Evolutionary conservation across 2,329 filamentous ascomycete genomes (phyloP).

Genomic region (Acrodontium crateriforme): DNA sequence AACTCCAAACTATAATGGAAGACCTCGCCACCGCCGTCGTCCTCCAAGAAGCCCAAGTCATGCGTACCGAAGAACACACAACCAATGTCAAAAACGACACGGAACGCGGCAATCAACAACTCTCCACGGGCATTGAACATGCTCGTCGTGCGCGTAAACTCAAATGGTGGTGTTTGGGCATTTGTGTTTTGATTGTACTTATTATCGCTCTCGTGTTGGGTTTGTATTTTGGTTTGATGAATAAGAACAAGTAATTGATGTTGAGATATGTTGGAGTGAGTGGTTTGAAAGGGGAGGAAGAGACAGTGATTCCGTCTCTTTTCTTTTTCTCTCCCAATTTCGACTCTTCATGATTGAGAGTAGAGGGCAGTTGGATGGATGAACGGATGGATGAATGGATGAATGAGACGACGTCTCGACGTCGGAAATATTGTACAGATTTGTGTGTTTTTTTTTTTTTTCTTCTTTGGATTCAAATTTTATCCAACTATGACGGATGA

Average conservation of each 20-base stretch:
- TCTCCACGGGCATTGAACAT: constrained; percentile 52
- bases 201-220: constrained; percentile 38
- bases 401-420: too few species aligned
- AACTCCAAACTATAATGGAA: constrained; percentile 57
- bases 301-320: neutral
- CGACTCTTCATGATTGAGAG: neutral
- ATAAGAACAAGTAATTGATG: constrained; percentile 4
- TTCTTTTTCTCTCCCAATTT: neutral
- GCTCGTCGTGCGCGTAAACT: constrained; percentile 56
- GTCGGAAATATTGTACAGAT: too few species aligned
- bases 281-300: too few species aligned
- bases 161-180: constrained; percentile 67
- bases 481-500: too few species aligned
- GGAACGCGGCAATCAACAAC: constrained; percentile 54
- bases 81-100: constrained; percentile 52
- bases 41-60: constrained; percentile 53
- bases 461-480: too few species aligned
- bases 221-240: constrained; percentile 31
- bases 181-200: constrained; percentile 35
- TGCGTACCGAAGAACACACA: constrained; percentile 51
- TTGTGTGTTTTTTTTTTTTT: too few species aligned
- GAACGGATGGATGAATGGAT: too few species aligned
- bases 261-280: too few species aligned
- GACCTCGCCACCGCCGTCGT: constrained; percentile 63
- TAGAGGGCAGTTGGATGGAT: too few species aligned